phyloP scores from a whole-genome alignment of 208 protist species.

The Acanthamoeba lenticulata region DNA sequence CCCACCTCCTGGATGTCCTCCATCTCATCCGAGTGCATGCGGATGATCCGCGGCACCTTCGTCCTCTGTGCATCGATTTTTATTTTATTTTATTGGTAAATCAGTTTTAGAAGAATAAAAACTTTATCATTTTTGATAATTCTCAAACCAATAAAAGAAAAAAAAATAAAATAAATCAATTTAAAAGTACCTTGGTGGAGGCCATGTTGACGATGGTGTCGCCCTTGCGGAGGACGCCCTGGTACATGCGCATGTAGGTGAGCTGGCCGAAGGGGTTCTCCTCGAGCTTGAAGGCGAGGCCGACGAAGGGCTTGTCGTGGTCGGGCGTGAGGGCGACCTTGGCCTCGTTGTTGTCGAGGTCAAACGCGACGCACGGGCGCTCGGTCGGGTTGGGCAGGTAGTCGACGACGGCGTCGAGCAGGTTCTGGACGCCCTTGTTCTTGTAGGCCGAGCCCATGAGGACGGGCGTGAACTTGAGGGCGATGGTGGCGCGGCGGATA shows the following conservation, averaged over 20 bases:
- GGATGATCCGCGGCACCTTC: slow-evolving; percentile 95
- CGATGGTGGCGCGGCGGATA: slow-evolving; percentile 94
- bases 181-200: not conserved
- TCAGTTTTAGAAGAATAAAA: too few species aligned
- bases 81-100: too few species aligned
- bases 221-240: slow-evolving; percentile 94
- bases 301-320: slow-evolving; percentile 94
- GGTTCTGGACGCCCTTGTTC: slow-evolving; percentile 98
- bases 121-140: too few species aligned
- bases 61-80: slow-evolving; percentile 79
- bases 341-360: slow-evolving; percentile 80
- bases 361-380: slow-evolving; percentile 84
- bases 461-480: slow-evolving; percentile 96
- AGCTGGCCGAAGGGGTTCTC: slow-evolving; percentile 95
- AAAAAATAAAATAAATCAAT: not conserved
- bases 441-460: slow-evolving; percentile 97
- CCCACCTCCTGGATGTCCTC: slow-evolving; percentile 86
- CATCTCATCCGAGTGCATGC: slow-evolving; percentile 98
- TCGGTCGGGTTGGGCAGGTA: slow-evolving; percentile 97
- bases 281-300: slow-evolving; percentile 98
- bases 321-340: slow-evolving; percentile 90
- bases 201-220: slow-evolving; percentile 75
- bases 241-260: slow-evolving; percentile 99
- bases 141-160: not conserved
- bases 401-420: slow-evolving; percentile 96